Evolutionary conservation across 495 filamentous ascomycete genomes (phyloP), one percentile per base, ranked within the genome.

Genomic region (Tetracladium setigerum): DNA sequence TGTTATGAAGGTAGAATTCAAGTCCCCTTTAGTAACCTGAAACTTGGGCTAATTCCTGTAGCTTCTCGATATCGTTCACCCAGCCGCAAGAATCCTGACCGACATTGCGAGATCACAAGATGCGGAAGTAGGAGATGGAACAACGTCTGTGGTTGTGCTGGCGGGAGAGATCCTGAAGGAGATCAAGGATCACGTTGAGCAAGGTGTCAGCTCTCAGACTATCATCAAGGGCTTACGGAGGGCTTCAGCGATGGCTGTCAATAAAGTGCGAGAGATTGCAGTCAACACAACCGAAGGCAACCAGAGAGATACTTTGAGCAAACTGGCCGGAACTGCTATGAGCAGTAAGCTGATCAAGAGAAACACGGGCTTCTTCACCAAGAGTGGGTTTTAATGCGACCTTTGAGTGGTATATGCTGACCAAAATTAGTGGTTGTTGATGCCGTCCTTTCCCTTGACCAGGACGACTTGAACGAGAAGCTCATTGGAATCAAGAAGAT

Each of bases 81-180:
- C 92, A 45, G 92, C 92, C 55, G 92, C 92, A 55, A 85, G 92
- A 64, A 95, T 98, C 69, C 83, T 98, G 57, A 95, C 91, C 62
- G 92, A 98, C 62, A 97, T 98, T 59, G 92, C 92, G 42, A 84
- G 92, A 61, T 97, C 92, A 53, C 92, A 98, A 83, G 92, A 98
- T 65, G 92, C 92, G 49, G 92, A 98, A 74, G 92, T 98, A 39
- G 92, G 92, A 58, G 92, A 97, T 64, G 91, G 91, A 60, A 97
- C 91, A 35, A 97, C 92, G 35, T 96, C 91, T 13, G 91, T 97
- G 8, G 91, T 97, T 15, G 90, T 98, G 17, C 65, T 98, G 27
- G 92, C 92, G 34, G 92, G 94, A 44, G 92, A 98, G 67, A 89
- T 98, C 55, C 67, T 98, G 51, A 96, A 95, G 72, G 92, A 97